Evolutionary conservation across 352 stramenopile genomes (phyloP).

Genomic region (Phytophthora pistaciae): DNA sequence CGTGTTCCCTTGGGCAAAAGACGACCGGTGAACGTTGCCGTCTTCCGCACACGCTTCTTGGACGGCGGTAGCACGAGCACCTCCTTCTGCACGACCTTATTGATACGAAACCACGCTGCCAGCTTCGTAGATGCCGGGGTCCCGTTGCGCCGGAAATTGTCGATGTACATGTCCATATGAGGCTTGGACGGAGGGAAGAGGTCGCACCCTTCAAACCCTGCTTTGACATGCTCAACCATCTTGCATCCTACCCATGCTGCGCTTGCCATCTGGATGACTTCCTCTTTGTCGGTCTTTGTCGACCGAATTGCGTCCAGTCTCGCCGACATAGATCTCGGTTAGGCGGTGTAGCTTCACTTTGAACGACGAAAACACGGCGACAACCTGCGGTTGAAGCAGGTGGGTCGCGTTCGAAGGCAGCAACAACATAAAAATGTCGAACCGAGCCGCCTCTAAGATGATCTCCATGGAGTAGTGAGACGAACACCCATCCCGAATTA

Average conservation of each 20-base stretch:
- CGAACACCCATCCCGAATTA: background rate
- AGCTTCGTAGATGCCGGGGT: background rate
- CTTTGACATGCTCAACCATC: background rate
- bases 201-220: background rate
- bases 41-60: no score
- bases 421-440: background rate
- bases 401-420: background rate
- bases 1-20: no score
- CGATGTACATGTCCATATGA: background rate
- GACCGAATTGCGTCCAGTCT: background rate
- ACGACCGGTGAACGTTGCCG: no score
- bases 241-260: background rate
- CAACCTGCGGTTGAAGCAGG: background rate
- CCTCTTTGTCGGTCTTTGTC: background rate
- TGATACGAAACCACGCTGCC: background rate
- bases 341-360: background rate
- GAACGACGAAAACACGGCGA: background rate
- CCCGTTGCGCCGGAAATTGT: background rate
- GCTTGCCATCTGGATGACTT: background rate
- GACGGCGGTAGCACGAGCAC: no score
- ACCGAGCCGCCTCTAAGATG: background rate
- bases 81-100: background rate
- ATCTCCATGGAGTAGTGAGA: background rate
- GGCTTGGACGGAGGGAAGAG: background rate
- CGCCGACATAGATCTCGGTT: background rate